These are phyloP conservation scores for Aspergillus sp. DNA, from an alignment of 2,329 filamentous ascomycete species.

Conservation along the genomic window DNA sequence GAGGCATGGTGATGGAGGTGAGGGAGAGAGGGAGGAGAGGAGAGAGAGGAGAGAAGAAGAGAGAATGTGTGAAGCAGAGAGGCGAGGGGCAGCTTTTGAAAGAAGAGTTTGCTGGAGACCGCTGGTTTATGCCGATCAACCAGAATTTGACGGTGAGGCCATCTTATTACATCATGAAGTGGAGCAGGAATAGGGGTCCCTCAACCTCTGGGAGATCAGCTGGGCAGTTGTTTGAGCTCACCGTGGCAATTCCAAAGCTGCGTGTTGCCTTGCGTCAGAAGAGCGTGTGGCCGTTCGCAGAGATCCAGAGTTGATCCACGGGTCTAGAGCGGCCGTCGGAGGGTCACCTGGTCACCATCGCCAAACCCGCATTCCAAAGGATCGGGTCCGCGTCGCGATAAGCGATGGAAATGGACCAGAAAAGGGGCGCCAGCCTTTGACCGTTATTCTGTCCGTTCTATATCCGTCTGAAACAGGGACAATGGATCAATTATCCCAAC, in stretches of 20 bases:
- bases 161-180: not conserved
- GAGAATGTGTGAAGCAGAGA: not conserved
- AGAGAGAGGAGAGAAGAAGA: conserved; percentile 20
- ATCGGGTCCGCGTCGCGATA: not conserved
- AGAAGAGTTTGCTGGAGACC: not conserved
- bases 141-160: not conserved
- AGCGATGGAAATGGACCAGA: not conserved
- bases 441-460: too few relatives aligned
- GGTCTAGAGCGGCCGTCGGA: not conserved
- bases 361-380: not conserved
- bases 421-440: not conserved
- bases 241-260: not conserved
- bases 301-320: not conserved
- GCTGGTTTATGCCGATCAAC: not conserved
- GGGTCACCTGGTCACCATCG: not conserved
- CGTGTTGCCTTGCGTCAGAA: not conserved
- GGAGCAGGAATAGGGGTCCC: not conserved
- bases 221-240: not conserved
- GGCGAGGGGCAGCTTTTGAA: not conserved
- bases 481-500: not conserved
- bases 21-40: conserved; percentile 18
- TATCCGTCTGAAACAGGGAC: too few relatives aligned
- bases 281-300: not conserved
- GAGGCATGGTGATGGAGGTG: conserved; percentile 31
- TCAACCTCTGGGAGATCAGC: not conserved